phyloP scores from a whole-genome alignment of 75 land plant genomes.

The Isoetes taiwanensis region DNA sequence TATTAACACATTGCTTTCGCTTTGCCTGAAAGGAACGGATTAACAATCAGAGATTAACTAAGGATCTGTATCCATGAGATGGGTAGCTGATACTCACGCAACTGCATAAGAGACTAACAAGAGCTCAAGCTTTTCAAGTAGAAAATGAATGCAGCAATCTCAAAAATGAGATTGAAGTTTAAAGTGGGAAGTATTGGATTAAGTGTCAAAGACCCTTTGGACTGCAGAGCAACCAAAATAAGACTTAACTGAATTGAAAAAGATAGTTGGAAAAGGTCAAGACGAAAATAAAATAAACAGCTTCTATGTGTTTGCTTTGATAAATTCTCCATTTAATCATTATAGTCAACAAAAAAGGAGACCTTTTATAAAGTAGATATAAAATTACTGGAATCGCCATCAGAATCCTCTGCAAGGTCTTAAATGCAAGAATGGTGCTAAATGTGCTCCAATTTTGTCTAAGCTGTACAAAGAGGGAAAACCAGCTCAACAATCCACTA shows the following conservation, averaged over 20 bases:
- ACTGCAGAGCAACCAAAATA: too few species aligned
- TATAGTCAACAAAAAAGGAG: background rate
- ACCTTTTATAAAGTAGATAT: slow-evolving; percentile 25
- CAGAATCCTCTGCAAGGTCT: slow-evolving; percentile 21
- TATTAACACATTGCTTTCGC: slow-evolving; percentile 27
- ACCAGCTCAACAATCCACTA: background rate
- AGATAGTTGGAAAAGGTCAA: too few species aligned
- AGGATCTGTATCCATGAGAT: background rate
- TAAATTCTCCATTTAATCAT: background rate
- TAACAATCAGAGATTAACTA: slow-evolving; percentile 4
- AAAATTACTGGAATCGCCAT: slow-evolving; percentile 32
- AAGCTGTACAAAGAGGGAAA: slow-evolving; percentile 14
- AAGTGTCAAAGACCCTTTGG: slow-evolving; percentile 24
- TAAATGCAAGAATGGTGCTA: slow-evolving; percentile 30
- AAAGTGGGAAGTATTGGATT: slow-evolving; percentile 21
- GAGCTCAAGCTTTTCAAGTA: slow-evolving; percentile 33
- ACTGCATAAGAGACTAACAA: slow-evolving; percentile 30
- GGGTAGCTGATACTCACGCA: slow-evolving; percentile 18
- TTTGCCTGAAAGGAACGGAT: slow-evolving; percentile 20
- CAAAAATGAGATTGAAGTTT: slow-evolving; percentile 17
- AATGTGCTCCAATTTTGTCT: slow-evolving; percentile 34
- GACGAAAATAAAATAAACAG: too few species aligned
- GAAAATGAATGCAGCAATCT: slow-evolving; percentile 26
- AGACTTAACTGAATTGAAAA: too few species aligned
- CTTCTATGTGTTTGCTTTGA: background rate